Evolutionary conservation across 768 basidiomycete species (phyloP).

Genomic region (Naematelia aurantialba): DNA sequence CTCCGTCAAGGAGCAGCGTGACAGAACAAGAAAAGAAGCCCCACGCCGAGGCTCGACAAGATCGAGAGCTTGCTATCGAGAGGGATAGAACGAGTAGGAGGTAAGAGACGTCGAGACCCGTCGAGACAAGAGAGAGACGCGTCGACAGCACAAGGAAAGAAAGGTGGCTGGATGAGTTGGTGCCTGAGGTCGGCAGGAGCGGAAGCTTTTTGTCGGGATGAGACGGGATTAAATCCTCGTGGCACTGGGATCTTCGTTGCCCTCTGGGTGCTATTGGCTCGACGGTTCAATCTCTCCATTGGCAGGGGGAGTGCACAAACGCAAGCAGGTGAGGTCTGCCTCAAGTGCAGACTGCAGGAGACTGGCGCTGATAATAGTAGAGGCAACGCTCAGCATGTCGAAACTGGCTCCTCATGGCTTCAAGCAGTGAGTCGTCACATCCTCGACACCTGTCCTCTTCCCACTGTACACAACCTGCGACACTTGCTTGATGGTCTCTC

Average conservation of each 20-base stretch:
- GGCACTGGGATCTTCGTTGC: neutral
- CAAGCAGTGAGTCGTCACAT: constrained; percentile 14
- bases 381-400: neutral
- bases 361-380: too few species aligned
- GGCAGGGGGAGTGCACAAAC: neutral
- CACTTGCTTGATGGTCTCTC: too few species aligned
- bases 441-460: too few species aligned
- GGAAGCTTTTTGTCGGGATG: neutral
- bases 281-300: neutral
- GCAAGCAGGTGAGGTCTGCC: too few species aligned
- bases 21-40: neutral
- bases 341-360: too few species aligned
- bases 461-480: too few species aligned
- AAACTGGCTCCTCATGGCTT: neutral
- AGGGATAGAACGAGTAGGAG: neutral
- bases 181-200: neutral
- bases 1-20: neutral
- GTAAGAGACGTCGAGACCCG: neutral
- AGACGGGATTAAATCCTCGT: neutral
- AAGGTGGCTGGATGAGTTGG: neutral
- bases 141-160: neutral
- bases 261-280: neutral
- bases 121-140: neutral
- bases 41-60: neutral
- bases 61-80: neutral